Conservation (phyloP, 2,329 filamentous ascomycete genomes). For the Stagonosporopsis cucurbitacearum region DNA sequence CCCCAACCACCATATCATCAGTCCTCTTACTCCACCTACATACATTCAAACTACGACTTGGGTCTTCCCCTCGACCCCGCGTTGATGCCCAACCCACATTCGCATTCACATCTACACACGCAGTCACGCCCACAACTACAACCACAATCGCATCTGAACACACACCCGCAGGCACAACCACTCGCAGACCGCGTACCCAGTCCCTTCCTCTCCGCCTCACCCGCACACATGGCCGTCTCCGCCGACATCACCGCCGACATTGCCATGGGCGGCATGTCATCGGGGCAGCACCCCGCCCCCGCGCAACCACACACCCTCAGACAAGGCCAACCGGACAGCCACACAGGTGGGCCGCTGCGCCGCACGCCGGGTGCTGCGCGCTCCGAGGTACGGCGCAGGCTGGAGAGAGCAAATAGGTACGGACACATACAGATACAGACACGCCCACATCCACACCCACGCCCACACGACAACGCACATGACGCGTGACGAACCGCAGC, state of each 20-base stretch:
- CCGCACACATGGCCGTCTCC: background rate
- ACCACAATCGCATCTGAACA: no score
- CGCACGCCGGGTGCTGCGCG: constrained; percentile 27
- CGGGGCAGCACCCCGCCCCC: no score
- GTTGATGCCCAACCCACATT: constrained; percentile 57
- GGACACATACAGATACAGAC: constrained; percentile 19
- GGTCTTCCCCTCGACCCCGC: constrained; percentile 65
- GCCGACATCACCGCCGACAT: no score
- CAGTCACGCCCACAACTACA: no score
- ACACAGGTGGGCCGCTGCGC: constrained; percentile 5
- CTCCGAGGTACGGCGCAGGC: constrained; percentile 32
- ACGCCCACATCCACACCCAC: no score
- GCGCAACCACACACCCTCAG: no score
- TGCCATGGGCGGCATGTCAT: no score
- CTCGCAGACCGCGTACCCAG: constrained; percentile 44
- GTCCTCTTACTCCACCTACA: constrained; percentile 36
- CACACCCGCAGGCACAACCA: no score
- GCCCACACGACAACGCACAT: no score
- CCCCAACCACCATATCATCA: constrained; percentile 20
- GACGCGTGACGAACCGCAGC: no score
- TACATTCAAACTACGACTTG: constrained; percentile 54
- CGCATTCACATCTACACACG: background rate
- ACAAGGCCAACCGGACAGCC: background rate
- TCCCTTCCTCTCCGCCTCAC: constrained; percentile 37
- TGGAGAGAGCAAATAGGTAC: constrained; percentile 28